Percentiles rank a stretch among this genome's conserved stretches.
Evolutionary conservation across 176 grass and related monocot species (phyloP).

Genomic region (Eleusine coracana): DNA sequence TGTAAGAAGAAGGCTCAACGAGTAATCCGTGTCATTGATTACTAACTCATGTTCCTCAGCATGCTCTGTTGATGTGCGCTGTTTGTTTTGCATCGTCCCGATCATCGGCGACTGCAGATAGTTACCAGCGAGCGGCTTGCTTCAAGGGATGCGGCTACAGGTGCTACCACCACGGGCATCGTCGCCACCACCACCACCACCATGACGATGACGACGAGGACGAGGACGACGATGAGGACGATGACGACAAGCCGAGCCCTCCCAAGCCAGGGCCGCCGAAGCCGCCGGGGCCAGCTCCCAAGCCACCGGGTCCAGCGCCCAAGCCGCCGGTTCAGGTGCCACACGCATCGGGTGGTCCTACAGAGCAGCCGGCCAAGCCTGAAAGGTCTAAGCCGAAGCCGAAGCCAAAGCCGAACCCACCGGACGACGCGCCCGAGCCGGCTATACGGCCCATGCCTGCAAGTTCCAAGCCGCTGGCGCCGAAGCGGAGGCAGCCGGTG

Average conservation of each 20-base stretch:
- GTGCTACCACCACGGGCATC: constrained; percentile 21
- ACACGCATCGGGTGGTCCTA: neutral
- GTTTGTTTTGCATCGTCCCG: neutral
- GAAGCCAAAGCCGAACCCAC: neutral
- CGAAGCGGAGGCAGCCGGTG: neutral
- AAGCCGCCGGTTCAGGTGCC: neutral
- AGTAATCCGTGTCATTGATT: neutral
- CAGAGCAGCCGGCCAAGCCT: neutral
- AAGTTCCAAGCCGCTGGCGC: neutral
- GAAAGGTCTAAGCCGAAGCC: neutral
- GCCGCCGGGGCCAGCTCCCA: neutral
- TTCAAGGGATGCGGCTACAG: constrained; percentile 23
- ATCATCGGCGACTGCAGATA: constrained; percentile 17
- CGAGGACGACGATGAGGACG: neutral
- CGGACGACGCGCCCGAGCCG: too few species aligned
- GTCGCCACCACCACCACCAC: neutral
- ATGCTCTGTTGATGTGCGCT: neutral
- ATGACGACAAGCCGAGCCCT: neutral
- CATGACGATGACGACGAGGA: neutral
- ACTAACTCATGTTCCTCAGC: neutral
- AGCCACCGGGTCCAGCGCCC: neutral
- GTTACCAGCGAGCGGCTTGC: neutral
- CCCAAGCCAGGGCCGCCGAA: neutral
- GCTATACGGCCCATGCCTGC: neutral
- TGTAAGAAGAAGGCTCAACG: neutral